Percentiles rank a stretch among this genome's conserved stretches.
These are phyloP conservation scores for Linum trigynum DNA, from an alignment of 345 rosid genomes.

Conservation along the genomic window DNA sequence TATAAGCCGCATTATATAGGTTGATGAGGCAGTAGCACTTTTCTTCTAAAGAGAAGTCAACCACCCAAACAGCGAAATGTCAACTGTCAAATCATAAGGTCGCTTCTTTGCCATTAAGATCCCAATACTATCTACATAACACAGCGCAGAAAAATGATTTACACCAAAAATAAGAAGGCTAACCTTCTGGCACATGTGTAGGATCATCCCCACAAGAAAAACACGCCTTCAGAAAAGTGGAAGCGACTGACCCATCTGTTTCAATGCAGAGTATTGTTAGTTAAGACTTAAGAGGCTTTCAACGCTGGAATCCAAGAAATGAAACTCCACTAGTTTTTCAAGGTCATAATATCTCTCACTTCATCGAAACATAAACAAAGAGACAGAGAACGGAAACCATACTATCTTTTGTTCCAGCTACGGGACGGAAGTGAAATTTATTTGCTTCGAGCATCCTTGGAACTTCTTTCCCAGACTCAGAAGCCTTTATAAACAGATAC, in stretches of 20 bases:
- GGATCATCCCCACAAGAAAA: constrained; percentile 84
- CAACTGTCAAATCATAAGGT: background rate
- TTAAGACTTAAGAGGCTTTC: constrained; percentile 7
- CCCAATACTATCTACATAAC: background rate
- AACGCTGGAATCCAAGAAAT: background rate
- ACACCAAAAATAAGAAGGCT: background rate
- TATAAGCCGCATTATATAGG: background rate
- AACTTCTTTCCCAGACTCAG: constrained; percentile 87
- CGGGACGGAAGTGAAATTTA: constrained; percentile 76
- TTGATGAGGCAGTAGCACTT: background rate
- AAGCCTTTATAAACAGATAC: constrained; percentile 66
- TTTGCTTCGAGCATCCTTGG: constrained; percentile 98
- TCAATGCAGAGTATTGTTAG: constrained; percentile 1
- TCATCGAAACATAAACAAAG: background rate
- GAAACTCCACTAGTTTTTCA: background rate
- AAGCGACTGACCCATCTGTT: constrained; percentile 43
- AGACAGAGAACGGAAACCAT: constrained; percentile 19
- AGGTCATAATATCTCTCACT: background rate
- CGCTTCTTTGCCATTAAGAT: background rate
- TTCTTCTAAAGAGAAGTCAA: too few species aligned
- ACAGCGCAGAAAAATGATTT: too few species aligned
- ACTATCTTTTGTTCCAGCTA: constrained; percentile 51
- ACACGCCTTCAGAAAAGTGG: constrained; percentile 57
- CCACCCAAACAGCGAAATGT: background rate
- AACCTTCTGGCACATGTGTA: constrained; percentile 69